Percentiles rank a stretch among this genome's conserved stretches.
Evolutionary conservation across 2,329 filamentous ascomycete genomes (phyloP).

Genomic region (Penicillium sp.): DNA sequence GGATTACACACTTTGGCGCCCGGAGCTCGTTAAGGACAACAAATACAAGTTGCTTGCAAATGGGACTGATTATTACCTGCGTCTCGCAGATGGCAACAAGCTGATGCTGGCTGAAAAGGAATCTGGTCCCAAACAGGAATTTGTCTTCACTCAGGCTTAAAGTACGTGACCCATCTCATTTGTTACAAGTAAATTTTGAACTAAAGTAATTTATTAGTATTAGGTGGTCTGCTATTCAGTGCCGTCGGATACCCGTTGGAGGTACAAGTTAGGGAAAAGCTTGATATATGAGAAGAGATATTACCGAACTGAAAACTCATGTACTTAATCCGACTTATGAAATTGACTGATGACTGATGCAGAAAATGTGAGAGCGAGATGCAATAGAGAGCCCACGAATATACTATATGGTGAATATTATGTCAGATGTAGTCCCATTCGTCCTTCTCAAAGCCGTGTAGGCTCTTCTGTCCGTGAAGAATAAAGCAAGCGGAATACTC

Average conservation of each 20-base stretch:
- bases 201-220: neutral
- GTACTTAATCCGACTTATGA: too few relatives aligned
- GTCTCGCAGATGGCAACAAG: neutral
- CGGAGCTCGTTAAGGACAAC: neutral
- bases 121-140: neutral
- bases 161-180: neutral
- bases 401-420: too few relatives aligned
- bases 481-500: too few relatives aligned
- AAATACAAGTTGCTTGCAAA: neutral
- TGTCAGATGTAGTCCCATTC: too few relatives aligned
- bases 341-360: too few relatives aligned
- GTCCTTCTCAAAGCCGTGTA: too few relatives aligned
- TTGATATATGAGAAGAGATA: neutral
- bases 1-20: neutral
- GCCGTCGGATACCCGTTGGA: too few relatives aligned
- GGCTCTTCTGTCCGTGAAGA: too few relatives aligned
- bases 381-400: too few relatives aligned
- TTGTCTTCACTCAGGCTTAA: neutral
- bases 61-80: neutral
- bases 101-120: neutral
- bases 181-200: neutral
- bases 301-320: too few relatives aligned
- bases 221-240: neutral
- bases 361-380: too few relatives aligned
- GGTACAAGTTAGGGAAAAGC: too few relatives aligned